Conservation (phyloP, 768 basidiomycete genomes). For the Jaapia argillacea region DNA sequence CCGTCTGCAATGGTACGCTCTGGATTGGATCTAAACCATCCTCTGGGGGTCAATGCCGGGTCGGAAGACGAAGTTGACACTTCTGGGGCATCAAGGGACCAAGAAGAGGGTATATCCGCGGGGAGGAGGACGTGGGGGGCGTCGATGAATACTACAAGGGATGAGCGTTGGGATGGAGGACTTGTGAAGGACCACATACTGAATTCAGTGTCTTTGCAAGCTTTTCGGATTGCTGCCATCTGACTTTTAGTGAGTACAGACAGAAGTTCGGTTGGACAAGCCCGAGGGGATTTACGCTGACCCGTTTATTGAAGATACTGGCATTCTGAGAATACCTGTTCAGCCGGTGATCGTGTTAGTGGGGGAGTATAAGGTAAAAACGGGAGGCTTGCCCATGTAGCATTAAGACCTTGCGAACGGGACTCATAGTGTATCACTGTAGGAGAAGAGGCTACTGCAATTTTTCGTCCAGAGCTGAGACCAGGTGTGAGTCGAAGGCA, state of each 20-base stretch:
- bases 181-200: slow-evolving; percentile 25
- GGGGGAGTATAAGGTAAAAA: background rate
- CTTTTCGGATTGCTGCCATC: slow-evolving; percentile 67
- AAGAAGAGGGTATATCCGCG: slow-evolving; percentile 38
- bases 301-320: slow-evolving; percentile 57
- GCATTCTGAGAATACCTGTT: slow-evolving; percentile 65
- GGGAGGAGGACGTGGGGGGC: slow-evolving; percentile 61
- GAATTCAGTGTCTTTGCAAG: slow-evolving; percentile 56
- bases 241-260: slow-evolving; percentile 17
- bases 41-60: slow-evolving; percentile 47
- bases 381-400: slow-evolving; percentile 25
- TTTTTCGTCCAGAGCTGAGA: too few species aligned
- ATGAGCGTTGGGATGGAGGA: background rate
- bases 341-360: background rate
- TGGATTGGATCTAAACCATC: slow-evolving; percentile 58
- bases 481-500: too few species aligned
- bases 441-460: too few species aligned
- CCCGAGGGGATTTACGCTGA: slow-evolving; percentile 22
- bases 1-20: slow-evolving; percentile 43
- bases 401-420: slow-evolving; percentile 28
- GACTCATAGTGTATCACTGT: too few species aligned
- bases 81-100: slow-evolving; percentile 31
- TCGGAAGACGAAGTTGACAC: slow-evolving; percentile 25
- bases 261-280: background rate
- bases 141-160: slow-evolving; percentile 55